phyloP scores from a whole-genome alignment of 148 eudicot genomes.

The Chenopodium quinoa region DNA sequence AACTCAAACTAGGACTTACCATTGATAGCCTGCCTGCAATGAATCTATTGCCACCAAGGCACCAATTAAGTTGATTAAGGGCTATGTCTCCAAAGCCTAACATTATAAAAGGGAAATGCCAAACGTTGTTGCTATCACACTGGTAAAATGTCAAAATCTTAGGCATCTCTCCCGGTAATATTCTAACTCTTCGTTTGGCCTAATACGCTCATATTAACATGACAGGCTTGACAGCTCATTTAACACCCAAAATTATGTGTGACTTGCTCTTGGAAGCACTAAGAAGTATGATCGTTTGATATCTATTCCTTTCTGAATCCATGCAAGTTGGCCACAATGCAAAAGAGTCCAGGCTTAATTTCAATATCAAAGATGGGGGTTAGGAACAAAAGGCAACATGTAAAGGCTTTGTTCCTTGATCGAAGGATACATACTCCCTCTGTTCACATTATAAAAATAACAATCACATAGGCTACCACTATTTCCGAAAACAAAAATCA shows the following conservation, averaged over 20 bases:
- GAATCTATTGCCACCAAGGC: background rate
- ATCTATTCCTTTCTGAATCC: background rate
- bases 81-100: background rate
- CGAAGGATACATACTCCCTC: too few relatives aligned
- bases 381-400: too few relatives aligned
- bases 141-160: background rate
- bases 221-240: background rate
- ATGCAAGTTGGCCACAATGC: background rate
- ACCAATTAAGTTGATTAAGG: conserved; percentile 1
- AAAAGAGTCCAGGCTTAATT: background rate
- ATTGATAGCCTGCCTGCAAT: background rate
- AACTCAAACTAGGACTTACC: background rate
- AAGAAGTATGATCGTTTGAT: background rate
- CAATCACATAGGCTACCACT: too few relatives aligned
- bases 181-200: background rate
- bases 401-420: too few relatives aligned
- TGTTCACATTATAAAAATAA: too few relatives aligned
- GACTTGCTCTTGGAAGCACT: background rate
- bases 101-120: background rate
- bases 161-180: background rate
- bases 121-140: background rate
- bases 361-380: background rate
- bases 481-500: too few relatives aligned
- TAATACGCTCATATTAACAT: background rate
- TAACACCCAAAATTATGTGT: background rate